Conservation (phyloP, 768 basidiomycete species). For the Hemileccinum rubropunctum region DNA sequence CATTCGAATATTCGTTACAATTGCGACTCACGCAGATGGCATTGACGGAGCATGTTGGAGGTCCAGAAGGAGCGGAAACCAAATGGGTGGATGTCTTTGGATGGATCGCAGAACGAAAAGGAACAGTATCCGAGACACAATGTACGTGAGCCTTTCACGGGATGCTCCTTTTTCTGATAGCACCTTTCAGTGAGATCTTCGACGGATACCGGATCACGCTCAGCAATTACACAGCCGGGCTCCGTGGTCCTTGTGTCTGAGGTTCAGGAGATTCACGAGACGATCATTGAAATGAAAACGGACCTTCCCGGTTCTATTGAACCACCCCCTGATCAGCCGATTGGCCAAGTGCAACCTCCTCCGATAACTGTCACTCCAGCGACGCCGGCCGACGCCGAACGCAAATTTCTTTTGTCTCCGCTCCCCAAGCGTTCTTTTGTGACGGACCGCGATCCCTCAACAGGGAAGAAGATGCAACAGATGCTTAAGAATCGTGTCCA, state of each 20-base stretch:
- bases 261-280: slow-evolving; percentile 13
- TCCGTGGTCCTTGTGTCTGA: slow-evolving; percentile 15
- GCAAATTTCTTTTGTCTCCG: slow-evolving; percentile 16
- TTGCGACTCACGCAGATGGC: slow-evolving; percentile 83
- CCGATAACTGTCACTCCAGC: slow-evolving; percentile 64
- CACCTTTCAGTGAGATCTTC: slow-evolving; percentile 28
- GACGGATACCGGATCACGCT: slow-evolving; percentile 27
- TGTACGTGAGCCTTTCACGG: slow-evolving; percentile 14
- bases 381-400: slow-evolving; percentile 42
- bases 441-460: slow-evolving; percentile 45
- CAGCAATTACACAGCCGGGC: slow-evolving; percentile 20
- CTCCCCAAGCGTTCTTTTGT: slow-evolving; percentile 27
- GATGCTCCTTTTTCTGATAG: not conserved
- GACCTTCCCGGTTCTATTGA: slow-evolving; percentile 4
- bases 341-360: slow-evolving; percentile 8
- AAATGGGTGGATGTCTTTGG: slow-evolving; percentile 84
- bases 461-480: slow-evolving; percentile 72
- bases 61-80: slow-evolving; percentile 76
- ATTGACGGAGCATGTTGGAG: slow-evolving; percentile 78
- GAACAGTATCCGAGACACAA: slow-evolving; percentile 26
- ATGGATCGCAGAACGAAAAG: slow-evolving; percentile 73
- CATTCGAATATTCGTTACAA: slow-evolving; percentile 79
- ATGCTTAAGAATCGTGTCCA: slow-evolving; percentile 74
- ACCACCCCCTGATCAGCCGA: not conserved
- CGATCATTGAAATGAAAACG: slow-evolving; percentile 8